These are phyloP conservation scores for Rhizophagus clarus DNA, from an alignment of 192 early-diverging fungal species.

Conservation along the genomic window DNA sequence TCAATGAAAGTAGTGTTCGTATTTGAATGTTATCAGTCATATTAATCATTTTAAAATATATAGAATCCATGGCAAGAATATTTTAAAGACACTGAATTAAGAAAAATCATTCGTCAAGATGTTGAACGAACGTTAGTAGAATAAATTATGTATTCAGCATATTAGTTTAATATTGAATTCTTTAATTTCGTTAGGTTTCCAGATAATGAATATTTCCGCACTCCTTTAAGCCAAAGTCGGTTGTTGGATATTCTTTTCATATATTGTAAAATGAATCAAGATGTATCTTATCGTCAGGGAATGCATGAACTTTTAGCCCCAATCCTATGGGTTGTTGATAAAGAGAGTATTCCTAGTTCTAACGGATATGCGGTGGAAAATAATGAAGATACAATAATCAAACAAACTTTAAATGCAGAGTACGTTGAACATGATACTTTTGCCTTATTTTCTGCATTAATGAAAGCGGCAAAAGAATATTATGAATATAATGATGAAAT, in stretches of 20 bases:
- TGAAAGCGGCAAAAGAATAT: slow-evolving; percentile 81
- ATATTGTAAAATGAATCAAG: slow-evolving; percentile 85
- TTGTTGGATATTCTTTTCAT: slow-evolving; percentile 87
- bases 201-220: slow-evolving; percentile 80
- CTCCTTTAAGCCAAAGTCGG: slow-evolving; percentile 60
- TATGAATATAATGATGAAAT: slow-evolving; percentile 77
- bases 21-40: neutral
- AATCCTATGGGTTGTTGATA: slow-evolving; percentile 74
- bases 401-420: slow-evolving; percentile 62
- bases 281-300: slow-evolving; percentile 94
- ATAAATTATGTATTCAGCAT: neutral
- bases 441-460: slow-evolving; percentile 78
- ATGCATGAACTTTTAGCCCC: slow-evolving; percentile 97
- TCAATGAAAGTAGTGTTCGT: neutral
- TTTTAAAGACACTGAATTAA: slow-evolving; percentile 84
- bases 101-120: slow-evolving; percentile 85
- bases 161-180: neutral
- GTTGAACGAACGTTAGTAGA: slow-evolving; percentile 82
- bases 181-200: slow-evolving; percentile 69
- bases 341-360: slow-evolving; percentile 53
- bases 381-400: slow-evolving; percentile 45
- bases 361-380: slow-evolving; percentile 6
- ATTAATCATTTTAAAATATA: neutral
- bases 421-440: slow-evolving; percentile 89
- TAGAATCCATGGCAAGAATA: slow-evolving; percentile 94